Base-by-base conservation (phyloP, 208 protist species). In the Trypanosoma rangeli region DNA sequence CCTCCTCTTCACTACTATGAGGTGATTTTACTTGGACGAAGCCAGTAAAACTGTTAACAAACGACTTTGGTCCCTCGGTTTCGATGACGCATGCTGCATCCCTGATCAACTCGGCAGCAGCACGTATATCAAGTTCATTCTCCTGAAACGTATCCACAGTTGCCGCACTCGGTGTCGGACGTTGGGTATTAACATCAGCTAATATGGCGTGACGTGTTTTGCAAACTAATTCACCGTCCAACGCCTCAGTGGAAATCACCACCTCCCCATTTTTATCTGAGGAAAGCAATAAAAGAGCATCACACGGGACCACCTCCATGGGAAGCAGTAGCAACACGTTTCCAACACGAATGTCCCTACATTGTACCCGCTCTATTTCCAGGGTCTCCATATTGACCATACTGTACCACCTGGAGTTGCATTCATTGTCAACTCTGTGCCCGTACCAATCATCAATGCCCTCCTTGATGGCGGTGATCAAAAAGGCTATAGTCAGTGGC, bases 101-200 rank as follows among this genome's bases (percentile, higher is more conserved):
- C 53, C 66, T 53, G 56, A 80, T 75, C 49, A 80, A 80, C 64
- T 87, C 69, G 18, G 85, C 59, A 13, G 85, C 81, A 29, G 79
- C 72, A 44, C 73, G 74, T 66, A 86, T 73, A 66, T 98, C 95
- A 24, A 91, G 72, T 52, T 91, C 89, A 1, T 83, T 90, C 57
- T 97, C 90, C 15, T 92, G 92, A 55, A 96, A 92, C 5, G 97
- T 77, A 52, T 95, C 96, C 75, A 87, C 79, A 22, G 94, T 98
- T 49, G 89, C 84, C 42, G 39, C 35, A 53, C 65, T 70, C 28
- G 55, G 0, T 31, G 31, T 44, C 22, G 56, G 53, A 31, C 54
- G 69, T 62, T 33, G 74, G 55, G 33, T 69, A 67, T 84, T 81
- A 33, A 74, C 28, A 58, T 81, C 73, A 52, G 79, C 71, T 62